Base-by-base conservation (phyloP, 164 flowering plant genomes). In the Vitis labrusca region DNA sequence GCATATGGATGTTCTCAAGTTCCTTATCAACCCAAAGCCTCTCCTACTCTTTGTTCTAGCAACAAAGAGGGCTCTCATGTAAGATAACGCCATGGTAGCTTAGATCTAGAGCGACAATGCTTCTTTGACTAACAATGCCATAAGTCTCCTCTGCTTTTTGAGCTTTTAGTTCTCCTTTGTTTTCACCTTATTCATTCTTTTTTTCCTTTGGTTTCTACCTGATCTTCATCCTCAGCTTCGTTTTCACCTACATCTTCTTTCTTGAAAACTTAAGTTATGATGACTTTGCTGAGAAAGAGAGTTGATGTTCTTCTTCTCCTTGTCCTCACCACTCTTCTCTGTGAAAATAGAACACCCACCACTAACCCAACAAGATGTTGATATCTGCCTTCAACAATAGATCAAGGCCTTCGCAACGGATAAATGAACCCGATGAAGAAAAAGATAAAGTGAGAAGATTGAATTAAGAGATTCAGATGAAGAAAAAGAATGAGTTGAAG, bases 1-100 rank as follows among this genome's bases (percentile, higher is more conserved):
- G 91, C 50, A 87, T 91, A 48, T 97, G 86, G 69, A 93, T 73
- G 74, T 93, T 88, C 16, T 97, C 98, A 70, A 93, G 98, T 85
- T 93, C 98, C 69, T 93, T 93, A 73, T 93, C 98, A 17, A 93
- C 93, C 54, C 98, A 84, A 23, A 89, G 84, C 16, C 98, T 76
- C 79, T 93, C 98, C 58, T 79, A 88, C 66, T 93, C 98, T 74
- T 90, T 93, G 86, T 93, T 93, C 78, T 78, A 93, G 76, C 98
- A 91, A 93, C 95, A 64, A 97, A 93, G 72, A 93, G 91, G 13
- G 97, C 98, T 83, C 98, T 80, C 98, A 93, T 93, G 54, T 97
- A 97, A 9, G 97, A 86, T 73, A 90, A 77, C 80, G 98, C 94
- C 97, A 91, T 91, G 75, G 65, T 75, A 80, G 27, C 73, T 79